A percentile compares a stretch with the other conserved stretches of the same genome.
These are phyloP conservation scores for Cercospora janseana DNA, from an alignment of 2,329 filamentous ascomycete species.

Conservation along the genomic window DNA sequence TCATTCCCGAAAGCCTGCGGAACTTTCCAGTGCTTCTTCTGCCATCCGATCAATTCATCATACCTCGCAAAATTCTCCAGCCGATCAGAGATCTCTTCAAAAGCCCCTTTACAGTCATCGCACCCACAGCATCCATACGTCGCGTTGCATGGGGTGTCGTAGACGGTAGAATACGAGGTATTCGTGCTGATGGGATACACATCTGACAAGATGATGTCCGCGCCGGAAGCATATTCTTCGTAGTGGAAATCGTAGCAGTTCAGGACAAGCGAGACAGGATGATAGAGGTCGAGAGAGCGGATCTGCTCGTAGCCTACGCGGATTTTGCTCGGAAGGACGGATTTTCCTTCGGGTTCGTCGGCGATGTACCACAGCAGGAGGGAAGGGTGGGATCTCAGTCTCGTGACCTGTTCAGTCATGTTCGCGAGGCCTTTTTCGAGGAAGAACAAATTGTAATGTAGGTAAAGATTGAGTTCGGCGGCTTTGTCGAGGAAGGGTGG, in stretches of 20 bases:
- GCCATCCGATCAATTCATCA: constrained; percentile 41
- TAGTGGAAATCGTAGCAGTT: constrained; percentile 64
- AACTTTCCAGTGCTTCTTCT: constrained; percentile 50
- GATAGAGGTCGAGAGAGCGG: constrained; percentile 56
- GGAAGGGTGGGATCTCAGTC: constrained; percentile 35
- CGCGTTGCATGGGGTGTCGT: constrained; percentile 56
- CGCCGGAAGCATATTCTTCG: constrained; percentile 52
- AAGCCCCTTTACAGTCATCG: constrained; percentile 55
- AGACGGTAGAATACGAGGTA: constrained; percentile 52
- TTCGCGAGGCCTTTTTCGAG: constrained; percentile 41
- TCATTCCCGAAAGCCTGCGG: constrained; percentile 51
- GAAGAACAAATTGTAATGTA: constrained; percentile 48
- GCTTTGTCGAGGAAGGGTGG: constrained; percentile 43
- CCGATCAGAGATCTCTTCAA: constrained; percentile 53
- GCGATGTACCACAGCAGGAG: constrained; percentile 50
- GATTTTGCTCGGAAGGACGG: constrained; percentile 53
- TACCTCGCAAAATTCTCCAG: constrained; percentile 45
- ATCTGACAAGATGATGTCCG: constrained; percentile 60
- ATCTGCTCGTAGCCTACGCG: constrained; percentile 46
- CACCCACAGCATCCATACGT: constrained; percentile 64
- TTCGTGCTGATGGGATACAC: constrained; percentile 60
- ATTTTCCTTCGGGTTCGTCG: constrained; percentile 57
- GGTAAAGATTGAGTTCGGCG: constrained; percentile 46
- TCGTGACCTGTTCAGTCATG: constrained; percentile 39
- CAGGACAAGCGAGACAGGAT: constrained; percentile 58